A percentile compares a stretch with the other conserved stretches of the same genome.
These are phyloP conservation scores for Jaenimonas drosophilae DNA, from an alignment of 208 protist genomes.

Conservation along the genomic window DNA sequence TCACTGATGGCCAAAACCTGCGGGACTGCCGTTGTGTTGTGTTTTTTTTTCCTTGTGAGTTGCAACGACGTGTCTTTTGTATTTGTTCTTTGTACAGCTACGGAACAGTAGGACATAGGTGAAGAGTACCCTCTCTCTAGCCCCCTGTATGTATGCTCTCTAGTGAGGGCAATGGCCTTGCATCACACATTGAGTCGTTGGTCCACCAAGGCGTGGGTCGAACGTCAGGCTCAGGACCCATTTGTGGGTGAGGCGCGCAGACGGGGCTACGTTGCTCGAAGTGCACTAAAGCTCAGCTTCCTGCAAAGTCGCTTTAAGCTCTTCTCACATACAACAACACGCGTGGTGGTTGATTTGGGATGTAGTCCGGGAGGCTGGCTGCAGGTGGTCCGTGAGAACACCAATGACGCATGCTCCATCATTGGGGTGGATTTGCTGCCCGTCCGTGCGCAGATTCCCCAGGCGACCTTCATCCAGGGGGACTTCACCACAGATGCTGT, in stretches of 20 bases:
- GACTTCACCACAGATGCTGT: slow-evolving; percentile 47
- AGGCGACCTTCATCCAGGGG: slow-evolving; percentile 56
- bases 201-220: slow-evolving; percentile 38
- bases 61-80: too few species aligned
- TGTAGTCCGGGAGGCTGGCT: slow-evolving; percentile 83
- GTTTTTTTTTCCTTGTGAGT: too few species aligned
- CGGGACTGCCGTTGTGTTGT: too few species aligned
- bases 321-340: slow-evolving; percentile 26
- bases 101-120: too few species aligned
- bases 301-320: slow-evolving; percentile 63
- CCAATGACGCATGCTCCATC: slow-evolving; percentile 47
- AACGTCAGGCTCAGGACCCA: slow-evolving; percentile 43
- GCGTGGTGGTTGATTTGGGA: slow-evolving; percentile 64
- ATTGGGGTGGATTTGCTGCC: slow-evolving; percentile 61
- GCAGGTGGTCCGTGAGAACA: slow-evolving; percentile 66
- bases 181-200: slow-evolving; percentile 1
- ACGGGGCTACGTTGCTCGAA: slow-evolving; percentile 67
- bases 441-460: slow-evolving; percentile 31
- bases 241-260: slow-evolving; percentile 55
- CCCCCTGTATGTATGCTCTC: not conserved
- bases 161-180: not conserved
- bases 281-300: slow-evolving; percentile 65
- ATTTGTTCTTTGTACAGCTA: too few species aligned
- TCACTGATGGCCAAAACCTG: too few species aligned
- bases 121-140: too few species aligned